Percentiles rank a stretch among this genome's conserved stretches.
These are phyloP conservation scores for Rhizopogon parksii DNA, from an alignment of 1,284 basidiomycete genomes.

Conservation along the genomic window DNA sequence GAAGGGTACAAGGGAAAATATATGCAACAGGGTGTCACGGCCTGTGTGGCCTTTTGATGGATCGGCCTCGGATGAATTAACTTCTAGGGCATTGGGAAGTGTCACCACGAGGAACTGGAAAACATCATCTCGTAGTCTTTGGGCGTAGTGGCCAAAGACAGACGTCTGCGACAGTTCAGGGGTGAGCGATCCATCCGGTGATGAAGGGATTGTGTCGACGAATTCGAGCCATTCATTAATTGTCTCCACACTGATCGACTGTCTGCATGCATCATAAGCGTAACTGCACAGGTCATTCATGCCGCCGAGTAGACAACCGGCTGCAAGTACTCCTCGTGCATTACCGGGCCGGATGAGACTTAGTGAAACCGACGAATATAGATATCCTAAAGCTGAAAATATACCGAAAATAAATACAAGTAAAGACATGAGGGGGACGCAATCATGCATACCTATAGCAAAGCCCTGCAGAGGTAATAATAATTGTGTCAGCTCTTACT, in stretches of 20 bases:
- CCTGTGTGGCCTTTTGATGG: conserved; percentile 37
- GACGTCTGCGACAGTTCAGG: conserved; percentile 47
- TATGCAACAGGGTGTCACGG: conserved; percentile 60
- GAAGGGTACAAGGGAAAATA: conserved; percentile 72
- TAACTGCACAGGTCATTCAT: conserved; percentile 77
- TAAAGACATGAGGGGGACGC: neutral
- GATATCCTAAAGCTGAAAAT: conserved; percentile 61
- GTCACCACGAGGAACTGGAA: conserved; percentile 70
- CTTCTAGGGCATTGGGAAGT: conserved; percentile 58
- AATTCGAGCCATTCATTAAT: conserved; percentile 74
- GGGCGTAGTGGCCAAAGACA: conserved; percentile 66
- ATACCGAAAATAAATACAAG: conserved; percentile 13
- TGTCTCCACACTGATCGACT: conserved; percentile 66
- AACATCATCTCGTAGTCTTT: conserved; percentile 62
- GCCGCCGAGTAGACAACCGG: conserved; percentile 74
- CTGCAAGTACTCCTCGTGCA: conserved; percentile 75
- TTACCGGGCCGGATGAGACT: conserved; percentile 66
- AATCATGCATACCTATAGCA: conserved; percentile 47
- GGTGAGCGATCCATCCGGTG: conserved; percentile 47
- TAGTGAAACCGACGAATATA: conserved; percentile 69
- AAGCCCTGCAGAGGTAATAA: conserved; percentile 47
- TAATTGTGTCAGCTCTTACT: conserved; percentile 14
- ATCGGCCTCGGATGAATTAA: conserved; percentile 33
- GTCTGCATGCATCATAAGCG: conserved; percentile 71
- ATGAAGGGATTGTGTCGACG: conserved; percentile 49